Conservation (phyloP, 176 grass and related monocot species). For the Cenchrus fungigraminus region DNA sequence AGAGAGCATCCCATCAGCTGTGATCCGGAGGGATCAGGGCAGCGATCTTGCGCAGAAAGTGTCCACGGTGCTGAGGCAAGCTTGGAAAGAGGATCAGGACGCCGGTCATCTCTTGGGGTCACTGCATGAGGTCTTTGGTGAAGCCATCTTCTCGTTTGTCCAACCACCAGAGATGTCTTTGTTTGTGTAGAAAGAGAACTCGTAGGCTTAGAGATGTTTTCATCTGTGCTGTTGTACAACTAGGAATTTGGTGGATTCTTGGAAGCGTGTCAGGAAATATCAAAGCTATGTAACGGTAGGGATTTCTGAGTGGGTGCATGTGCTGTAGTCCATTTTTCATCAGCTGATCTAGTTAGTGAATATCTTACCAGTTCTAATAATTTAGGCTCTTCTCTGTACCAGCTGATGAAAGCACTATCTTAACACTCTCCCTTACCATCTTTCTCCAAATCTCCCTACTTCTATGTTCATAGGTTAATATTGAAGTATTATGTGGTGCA, state of each 20-base stretch:
- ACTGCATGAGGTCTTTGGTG: constrained; percentile 73
- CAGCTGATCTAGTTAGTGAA: not conserved
- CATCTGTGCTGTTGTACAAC: constrained; percentile 19
- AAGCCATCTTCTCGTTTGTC: constrained; percentile 81
- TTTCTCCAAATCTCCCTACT: no score
- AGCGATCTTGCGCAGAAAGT: constrained; percentile 45
- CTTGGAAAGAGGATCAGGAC: constrained; percentile 91
- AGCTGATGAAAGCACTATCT: no score
- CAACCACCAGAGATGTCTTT: constrained; percentile 63
- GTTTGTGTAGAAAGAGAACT: constrained; percentile 58
- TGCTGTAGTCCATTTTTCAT: not conserved
- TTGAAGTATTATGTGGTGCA: no score
- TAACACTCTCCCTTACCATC: no score
- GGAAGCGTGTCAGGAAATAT: not conserved
- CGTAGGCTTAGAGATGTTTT: not conserved
- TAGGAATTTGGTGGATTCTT: not conserved
- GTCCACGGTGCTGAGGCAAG: constrained; percentile 69
- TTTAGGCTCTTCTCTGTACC: no score
- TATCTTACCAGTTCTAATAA: not conserved
- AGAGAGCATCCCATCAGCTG: constrained; percentile 31
- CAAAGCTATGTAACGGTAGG: not conserved
- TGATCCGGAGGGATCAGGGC: constrained; percentile 46
- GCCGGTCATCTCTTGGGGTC: constrained; percentile 65
- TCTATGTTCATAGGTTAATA: no score
- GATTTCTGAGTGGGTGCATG: not conserved